phyloP scores from a whole-genome alignment of 2,329 filamentous ascomycete genomes.

The Delphinella strobiligena region DNA sequence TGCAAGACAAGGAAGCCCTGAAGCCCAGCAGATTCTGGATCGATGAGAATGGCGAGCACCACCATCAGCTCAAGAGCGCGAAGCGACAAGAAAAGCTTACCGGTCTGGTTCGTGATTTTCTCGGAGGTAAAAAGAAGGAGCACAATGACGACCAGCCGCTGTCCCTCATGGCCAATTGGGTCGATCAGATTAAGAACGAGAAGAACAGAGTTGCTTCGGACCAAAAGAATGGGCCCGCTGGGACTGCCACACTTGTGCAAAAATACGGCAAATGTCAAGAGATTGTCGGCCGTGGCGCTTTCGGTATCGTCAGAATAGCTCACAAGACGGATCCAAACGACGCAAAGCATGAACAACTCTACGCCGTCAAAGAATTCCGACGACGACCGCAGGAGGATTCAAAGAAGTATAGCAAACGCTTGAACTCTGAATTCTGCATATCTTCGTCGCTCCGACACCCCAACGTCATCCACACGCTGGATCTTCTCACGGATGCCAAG shows the following conservation, averaged over 20 bases:
- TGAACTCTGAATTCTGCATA: conserved; percentile 97
- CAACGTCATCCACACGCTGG: conserved; percentile 95
- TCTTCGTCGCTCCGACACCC: conserved; percentile 93
- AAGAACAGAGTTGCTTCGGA: conserved; percentile 64
- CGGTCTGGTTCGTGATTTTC: conserved; percentile 77
- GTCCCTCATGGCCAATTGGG: conserved; percentile 90
- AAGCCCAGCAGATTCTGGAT: conserved; percentile 41
- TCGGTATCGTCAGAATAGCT: conserved; percentile 93
- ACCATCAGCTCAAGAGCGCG: conserved; percentile 78
- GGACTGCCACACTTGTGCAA: conserved; percentile 71
- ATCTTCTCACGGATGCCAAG: conserved; percentile 89
- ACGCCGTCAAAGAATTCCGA: conserved; percentile 96
- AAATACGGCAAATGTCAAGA: conserved; percentile 99
- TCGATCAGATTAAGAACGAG: conserved; percentile 82
- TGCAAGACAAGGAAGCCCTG: conserved; percentile 9
- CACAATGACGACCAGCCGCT: conserved; percentile 62
- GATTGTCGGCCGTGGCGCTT: conserved; percentile 87
- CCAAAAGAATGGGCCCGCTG: conserved; percentile 63
- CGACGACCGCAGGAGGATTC: conserved; percentile 86
- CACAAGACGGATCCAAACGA: conserved; percentile 85
- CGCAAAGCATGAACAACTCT: conserved; percentile 69
- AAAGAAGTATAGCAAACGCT: conserved; percentile 94
- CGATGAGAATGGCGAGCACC: conserved; percentile 58
- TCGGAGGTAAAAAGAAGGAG: conserved; percentile 71
- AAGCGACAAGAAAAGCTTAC: conserved; percentile 90